Conservation (phyloP, 2,329 filamentous ascomycete species). For the Thelonectria rubi region DNA sequence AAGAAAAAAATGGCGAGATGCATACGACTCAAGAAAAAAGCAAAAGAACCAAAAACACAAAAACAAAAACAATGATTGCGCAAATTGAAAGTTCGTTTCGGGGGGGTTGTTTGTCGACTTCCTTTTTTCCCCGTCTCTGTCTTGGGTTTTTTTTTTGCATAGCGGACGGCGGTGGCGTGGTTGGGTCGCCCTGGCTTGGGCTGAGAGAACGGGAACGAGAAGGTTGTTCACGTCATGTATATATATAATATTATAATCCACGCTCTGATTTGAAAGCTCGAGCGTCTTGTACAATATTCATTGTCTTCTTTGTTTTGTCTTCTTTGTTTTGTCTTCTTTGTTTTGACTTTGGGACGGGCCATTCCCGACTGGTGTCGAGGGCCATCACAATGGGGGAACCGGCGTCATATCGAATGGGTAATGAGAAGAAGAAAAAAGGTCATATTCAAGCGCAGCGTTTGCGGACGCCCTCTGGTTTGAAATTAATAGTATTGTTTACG, state of each 20-base stretch:
- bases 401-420: too few relatives aligned
- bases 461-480: slow-evolving; percentile 11
- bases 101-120: slow-evolving; percentile 22
- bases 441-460: background rate
- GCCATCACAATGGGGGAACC: too few relatives aligned
- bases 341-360: too few relatives aligned
- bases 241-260: slow-evolving; percentile 41
- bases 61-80: slow-evolving; percentile 26
- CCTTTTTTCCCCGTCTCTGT: slow-evolving; percentile 7
- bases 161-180: slow-evolving; percentile 30
- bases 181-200: slow-evolving; percentile 15
- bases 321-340: too few relatives aligned
- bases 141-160: slow-evolving; percentile 31
- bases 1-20: slow-evolving; percentile 17
- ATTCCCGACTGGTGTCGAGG: too few relatives aligned
- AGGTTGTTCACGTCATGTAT: slow-evolving; percentile 29
- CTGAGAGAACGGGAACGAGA: slow-evolving; percentile 15
- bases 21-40: slow-evolving; percentile 20
- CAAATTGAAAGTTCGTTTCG: slow-evolving; percentile 24
- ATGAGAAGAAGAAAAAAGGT: background rate
- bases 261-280: slow-evolving; percentile 21
- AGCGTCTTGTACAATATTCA: background rate
- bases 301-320: too few relatives aligned
- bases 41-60: slow-evolving; percentile 5
- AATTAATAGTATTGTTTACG: slow-evolving; percentile 16